A percentile compares a stretch with the other conserved stretches of the same genome.
These are phyloP conservation scores for Orbilia javanica DNA, from an alignment of 2,329 filamentous ascomycete species.

Conservation along the genomic window DNA sequence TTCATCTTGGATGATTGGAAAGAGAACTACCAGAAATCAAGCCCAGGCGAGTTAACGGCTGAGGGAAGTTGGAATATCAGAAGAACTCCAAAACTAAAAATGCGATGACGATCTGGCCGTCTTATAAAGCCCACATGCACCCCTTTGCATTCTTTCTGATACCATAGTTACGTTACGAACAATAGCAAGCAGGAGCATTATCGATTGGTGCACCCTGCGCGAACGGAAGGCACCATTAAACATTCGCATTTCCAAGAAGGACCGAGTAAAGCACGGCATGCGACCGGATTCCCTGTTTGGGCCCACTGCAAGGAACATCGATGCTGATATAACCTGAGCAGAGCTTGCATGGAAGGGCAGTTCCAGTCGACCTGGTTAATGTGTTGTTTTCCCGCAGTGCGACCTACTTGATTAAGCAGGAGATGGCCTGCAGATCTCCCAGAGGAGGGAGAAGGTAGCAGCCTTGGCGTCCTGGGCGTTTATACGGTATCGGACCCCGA, in stretches of 20 bases:
- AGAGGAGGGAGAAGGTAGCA: constrained; percentile 44
- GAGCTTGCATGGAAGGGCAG: constrained; percentile 28
- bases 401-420: constrained; percentile 50
- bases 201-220: constrained; percentile 18
- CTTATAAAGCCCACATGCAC: constrained; percentile 70
- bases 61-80: constrained; percentile 87
- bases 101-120: constrained; percentile 79
- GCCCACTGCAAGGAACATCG: constrained; percentile 26
- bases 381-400: constrained; percentile 36
- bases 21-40: constrained; percentile 69
- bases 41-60: constrained; percentile 77
- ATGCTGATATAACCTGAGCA: neutral
- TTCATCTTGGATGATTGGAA: constrained; percentile 38
- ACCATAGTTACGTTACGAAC: neutral
- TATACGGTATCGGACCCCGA: neutral
- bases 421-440: constrained; percentile 32
- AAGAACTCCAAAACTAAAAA: neutral
- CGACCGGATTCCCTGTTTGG: constrained; percentile 39
- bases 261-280: constrained; percentile 25
- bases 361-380: constrained; percentile 34
- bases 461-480: constrained; percentile 50
- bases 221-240: constrained; percentile 53
- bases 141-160: constrained; percentile 7
- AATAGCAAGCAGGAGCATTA: constrained; percentile 9
- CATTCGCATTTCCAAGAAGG: constrained; percentile 33